Evolutionary conservation across 2,329 filamentous ascomycete genomes (phyloP).

Genomic region (Plectosphaerella cucumerina): DNA sequence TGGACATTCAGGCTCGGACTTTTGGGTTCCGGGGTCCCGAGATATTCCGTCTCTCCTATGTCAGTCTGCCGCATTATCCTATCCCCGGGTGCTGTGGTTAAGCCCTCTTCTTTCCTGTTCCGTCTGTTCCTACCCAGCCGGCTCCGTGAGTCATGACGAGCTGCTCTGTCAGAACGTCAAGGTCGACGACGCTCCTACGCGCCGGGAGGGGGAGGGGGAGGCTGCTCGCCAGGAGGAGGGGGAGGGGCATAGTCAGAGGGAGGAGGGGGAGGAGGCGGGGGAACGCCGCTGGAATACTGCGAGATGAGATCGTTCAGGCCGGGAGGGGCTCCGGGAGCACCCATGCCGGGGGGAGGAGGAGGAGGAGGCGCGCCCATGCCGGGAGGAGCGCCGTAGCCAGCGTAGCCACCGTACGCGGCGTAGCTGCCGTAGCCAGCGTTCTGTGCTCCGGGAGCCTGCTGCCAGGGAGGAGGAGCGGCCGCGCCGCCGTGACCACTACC

Average conservation of each 20-base stretch:
- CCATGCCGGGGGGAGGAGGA: conserved; percentile 36
- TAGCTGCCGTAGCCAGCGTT: conserved; percentile 52
- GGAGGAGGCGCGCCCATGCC: conserved; percentile 40
- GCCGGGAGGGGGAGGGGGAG: conserved; percentile 58
- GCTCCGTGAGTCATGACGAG: too few species aligned
- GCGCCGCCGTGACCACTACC: conserved; percentile 11
- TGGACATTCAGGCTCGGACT: too few species aligned
- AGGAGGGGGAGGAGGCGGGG: conserved; percentile 50
- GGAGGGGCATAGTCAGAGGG: conserved; percentile 57
- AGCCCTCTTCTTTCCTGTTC: too few species aligned
- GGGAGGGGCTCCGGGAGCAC: conserved; percentile 47
- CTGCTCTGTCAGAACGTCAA: too few species aligned
- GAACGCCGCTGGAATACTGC: conserved; percentile 53
- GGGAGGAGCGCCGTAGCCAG: conserved; percentile 48
- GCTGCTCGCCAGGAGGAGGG: conserved; percentile 53
- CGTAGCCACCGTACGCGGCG: conserved; percentile 32
- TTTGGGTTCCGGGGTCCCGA: too few species aligned
- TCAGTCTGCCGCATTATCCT: too few species aligned
- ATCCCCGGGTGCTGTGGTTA: too few species aligned
- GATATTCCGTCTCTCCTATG: too few species aligned
- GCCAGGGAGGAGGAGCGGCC: conserved; percentile 49
- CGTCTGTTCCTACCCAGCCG: too few species aligned
- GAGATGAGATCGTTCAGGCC: conserved; percentile 64
- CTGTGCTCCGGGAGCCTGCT: conserved; percentile 47
- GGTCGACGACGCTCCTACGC: conserved; percentile 26